Percentiles rank a stretch among this genome's conserved stretches.
Evolutionary conservation across 257 asterid species (phyloP).

Genomic region (Forsythia viridissima): DNA sequence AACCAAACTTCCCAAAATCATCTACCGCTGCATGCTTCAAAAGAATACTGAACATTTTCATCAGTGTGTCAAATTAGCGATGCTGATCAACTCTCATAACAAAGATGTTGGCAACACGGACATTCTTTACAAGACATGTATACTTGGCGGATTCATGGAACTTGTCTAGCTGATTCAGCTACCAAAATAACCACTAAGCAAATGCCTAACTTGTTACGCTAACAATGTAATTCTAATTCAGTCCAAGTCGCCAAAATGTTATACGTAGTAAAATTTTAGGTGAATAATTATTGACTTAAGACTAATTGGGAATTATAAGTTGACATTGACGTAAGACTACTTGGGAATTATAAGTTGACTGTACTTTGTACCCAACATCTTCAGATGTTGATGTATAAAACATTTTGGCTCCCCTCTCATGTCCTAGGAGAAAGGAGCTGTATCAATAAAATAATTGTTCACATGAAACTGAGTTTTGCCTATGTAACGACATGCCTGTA

Average conservation of each 20-base stretch:
- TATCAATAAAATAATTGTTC: conserved; percentile 4
- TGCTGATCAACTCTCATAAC: not conserved
- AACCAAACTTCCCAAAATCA: not conserved
- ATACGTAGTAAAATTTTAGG: not conserved
- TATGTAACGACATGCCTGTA: not conserved
- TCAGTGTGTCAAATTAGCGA: not conserved
- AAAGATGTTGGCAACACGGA: not conserved
- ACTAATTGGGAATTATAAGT: not conserved
- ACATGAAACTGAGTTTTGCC: conserved; percentile 12
- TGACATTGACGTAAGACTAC: too few species aligned
- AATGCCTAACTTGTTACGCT: not conserved
- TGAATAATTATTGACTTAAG: not conserved
- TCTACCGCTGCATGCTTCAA: not conserved
- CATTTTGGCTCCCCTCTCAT: not conserved
- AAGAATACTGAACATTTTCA: not conserved
- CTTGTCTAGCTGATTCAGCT: not conserved
- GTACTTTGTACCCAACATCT: not conserved
- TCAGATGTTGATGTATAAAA: conserved; percentile 5
- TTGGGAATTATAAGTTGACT: not conserved
- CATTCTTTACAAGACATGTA: not conserved
- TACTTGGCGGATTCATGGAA: not conserved
- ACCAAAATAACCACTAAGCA: not conserved
- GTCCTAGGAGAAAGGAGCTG: not conserved
- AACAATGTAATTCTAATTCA: not conserved
- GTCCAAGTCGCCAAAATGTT: not conserved